Evolutionary conservation across 257 asterid genomes (phyloP), one percentile per base, ranked within the genome.

Genomic region (Solanum sejunctum): DNA sequence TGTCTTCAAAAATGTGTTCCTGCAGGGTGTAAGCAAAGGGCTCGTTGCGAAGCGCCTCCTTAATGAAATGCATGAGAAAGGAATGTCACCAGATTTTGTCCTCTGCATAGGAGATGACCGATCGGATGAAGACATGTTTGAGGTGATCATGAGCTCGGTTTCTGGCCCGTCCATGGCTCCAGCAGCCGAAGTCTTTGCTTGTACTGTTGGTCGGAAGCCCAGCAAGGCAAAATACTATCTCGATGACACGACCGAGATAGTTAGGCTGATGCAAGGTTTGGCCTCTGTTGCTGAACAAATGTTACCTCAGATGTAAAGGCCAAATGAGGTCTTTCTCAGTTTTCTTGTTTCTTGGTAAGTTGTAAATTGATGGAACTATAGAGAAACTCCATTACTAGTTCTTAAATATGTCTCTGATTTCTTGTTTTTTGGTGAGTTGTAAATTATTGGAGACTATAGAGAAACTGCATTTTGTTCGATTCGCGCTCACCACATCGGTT

Each of bases 151-250:
- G 36, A 32, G 36, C 36, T 32, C 36, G 36, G 36, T 32, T 32
- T 32, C 36, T 32, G 36, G 36, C 36, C 36, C 36, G 36, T 32
- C 36, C 36, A 32, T 95, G 75, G 95, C 95, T 75, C 97, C 98
- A 3, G 69, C 85, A 39, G 98, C 98, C 0, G 97, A 95, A 85
- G 97, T 95, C 32, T 95, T 95, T 84, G 97, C 98, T 9, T 95
- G 98, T 23, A 95, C 98, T 0, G 97, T 95, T 10, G 93, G 98
- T 2, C 89, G 88, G 23, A 95, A 95, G 67, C 98, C 98, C 0
- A 95, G 98, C 85, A 95, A 95, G 91, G 98, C 98, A 0, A 95
- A 95, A 56, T 95, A 95, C 84, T 95, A 95, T 88, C 97, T 95
- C 0, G 98, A 95, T 39, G 98, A 95, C 70, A 92, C 97, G 3